phyloP scores from a whole-genome alignment of 148 eudicot genomes.

The Diospyros lotus region DNA sequence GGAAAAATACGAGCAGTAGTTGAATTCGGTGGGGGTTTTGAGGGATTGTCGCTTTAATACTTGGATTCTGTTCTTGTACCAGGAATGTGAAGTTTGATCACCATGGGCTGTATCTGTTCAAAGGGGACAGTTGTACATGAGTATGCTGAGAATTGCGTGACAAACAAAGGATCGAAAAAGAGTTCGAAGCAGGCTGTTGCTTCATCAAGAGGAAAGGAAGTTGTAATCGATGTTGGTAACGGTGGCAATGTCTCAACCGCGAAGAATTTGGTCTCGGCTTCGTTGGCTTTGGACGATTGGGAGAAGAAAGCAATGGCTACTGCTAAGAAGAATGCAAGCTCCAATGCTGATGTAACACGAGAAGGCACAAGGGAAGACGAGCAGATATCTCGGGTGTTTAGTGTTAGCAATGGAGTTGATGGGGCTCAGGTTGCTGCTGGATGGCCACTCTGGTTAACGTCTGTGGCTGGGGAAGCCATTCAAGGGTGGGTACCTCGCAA shows the following conservation, averaged over 20 bases:
- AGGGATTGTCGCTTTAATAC: background rate
- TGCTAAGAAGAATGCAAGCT: slow-evolving; percentile 23
- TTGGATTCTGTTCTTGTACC: slow-evolving; percentile 7
- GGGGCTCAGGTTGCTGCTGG: slow-evolving; percentile 52
- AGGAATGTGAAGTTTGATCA: slow-evolving; percentile 8
- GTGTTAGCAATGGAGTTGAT: slow-evolving; percentile 40
- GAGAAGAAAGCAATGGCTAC: slow-evolving; percentile 23
- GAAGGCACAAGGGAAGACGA: slow-evolving; percentile 19
- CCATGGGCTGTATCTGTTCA: slow-evolving; percentile 66
- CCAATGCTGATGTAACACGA: slow-evolving; percentile 13
- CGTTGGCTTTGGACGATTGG: slow-evolving; percentile 30
- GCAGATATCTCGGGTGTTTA: slow-evolving; percentile 37
- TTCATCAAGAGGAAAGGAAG: slow-evolving; percentile 29
- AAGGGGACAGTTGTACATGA: slow-evolving; percentile 40
- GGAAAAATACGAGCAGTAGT: background rate
- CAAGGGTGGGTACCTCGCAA: slow-evolving; percentile 64
- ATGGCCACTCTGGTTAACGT: slow-evolving; percentile 68
- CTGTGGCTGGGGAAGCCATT: slow-evolving; percentile 75
- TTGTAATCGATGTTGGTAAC: slow-evolving; percentile 25
- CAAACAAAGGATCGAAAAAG: slow-evolving; percentile 23
- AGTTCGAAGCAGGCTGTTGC: slow-evolving; percentile 22
- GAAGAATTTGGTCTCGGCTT: slow-evolving; percentile 26
- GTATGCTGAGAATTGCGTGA: slow-evolving; percentile 13
- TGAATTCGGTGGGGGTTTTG: background rate
- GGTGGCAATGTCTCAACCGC: slow-evolving; percentile 38